Base-by-base conservation (phyloP, 2,329 filamentous ascomycete genomes). In the Talaromyces sp. region DNA sequence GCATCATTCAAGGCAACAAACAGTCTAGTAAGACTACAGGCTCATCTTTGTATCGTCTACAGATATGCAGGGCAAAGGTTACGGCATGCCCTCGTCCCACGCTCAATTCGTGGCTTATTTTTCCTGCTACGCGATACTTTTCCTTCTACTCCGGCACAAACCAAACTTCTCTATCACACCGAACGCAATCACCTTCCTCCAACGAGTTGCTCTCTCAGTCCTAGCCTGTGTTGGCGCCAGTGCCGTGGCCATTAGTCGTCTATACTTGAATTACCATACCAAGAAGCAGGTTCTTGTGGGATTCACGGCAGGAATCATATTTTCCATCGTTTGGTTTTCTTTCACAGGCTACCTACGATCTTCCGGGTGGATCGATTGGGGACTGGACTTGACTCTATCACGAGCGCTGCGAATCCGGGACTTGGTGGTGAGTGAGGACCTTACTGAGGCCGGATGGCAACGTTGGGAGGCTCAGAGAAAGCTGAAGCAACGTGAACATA, bases 81-180 rank as follows among this genome's bases (percentile, higher is more conserved):
- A 99, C 70, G 95, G 94, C 66, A 99, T 99, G 95, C 94, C 94
- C 10, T 87, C 84, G 7, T 97, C 92, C 37, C 94, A 99, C 76
- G 89, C 94, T 8, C 94, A 99, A 77, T 99, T 97, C 72, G 89
- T 93, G 61, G 83, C 88, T 57, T 99, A 91, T 79, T 97, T 96
- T 82, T 88, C 90, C 59, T 77, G 96, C 58, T 94, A 89, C 62
- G 77, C 97, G 60, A 80, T 84, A 22, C 79, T 99, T 19, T 97
- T 97, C 77, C 81, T 99, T 45, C 81, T 96, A 46, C 78, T 92
- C 60, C 84, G 93, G 61, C 91, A 96, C 73, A 79, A 80, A 5
- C 87, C 88, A n/a, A 73, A 71, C 41, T 63, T 64, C 28, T 65
- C 70, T 7, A 76, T 79, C 25, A 75, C 75, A 46, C 77, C 77